These are phyloP conservation scores for Dryadomyces quercivorus DNA, from an alignment of 2,329 filamentous ascomycete genomes.

Conservation along the genomic window DNA sequence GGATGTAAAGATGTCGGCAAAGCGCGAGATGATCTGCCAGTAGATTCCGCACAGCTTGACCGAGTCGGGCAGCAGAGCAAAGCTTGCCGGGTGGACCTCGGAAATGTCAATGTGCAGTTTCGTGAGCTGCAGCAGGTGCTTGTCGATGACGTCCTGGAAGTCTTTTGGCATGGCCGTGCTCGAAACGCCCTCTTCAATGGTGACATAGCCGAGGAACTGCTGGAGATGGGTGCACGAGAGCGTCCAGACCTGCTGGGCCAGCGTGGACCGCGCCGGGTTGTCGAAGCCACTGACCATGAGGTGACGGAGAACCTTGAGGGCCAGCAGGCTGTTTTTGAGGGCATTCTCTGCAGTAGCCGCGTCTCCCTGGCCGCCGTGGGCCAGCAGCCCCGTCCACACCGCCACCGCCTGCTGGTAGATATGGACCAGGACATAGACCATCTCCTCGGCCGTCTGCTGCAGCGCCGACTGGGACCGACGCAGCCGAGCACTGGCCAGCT, in stretches of 20 bases:
- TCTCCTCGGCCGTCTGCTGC: constrained; percentile 67
- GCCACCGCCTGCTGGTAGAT: constrained; percentile 68
- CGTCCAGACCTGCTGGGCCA: constrained; percentile 70
- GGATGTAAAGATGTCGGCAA: constrained; percentile 61
- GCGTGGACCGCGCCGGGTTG: constrained; percentile 63
- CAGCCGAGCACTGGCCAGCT: constrained; percentile 70
- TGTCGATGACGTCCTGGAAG: constrained; percentile 57
- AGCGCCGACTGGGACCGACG: constrained; percentile 63
- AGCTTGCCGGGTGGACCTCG: constrained; percentile 65
- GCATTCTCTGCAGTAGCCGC: constrained; percentile 49
- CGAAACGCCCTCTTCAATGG: constrained; percentile 22
- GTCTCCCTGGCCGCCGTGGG: constrained; percentile 26
- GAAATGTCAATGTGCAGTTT: constrained; percentile 89
- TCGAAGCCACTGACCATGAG: constrained; percentile 75
- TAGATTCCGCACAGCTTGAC: constrained; percentile 68
- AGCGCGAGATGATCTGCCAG: constrained; percentile 68
- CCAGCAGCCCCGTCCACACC: constrained; percentile 53
- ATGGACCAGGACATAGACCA: constrained; percentile 65
- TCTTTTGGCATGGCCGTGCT: constrained; percentile 34
- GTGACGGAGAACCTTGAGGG: constrained; percentile 69
- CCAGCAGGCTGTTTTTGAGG: constrained; percentile 65
- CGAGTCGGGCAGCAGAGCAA: constrained; percentile 69
- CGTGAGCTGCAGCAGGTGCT: constrained; percentile 78
- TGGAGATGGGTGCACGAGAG: constrained; percentile 66
- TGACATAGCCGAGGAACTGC: constrained; percentile 54